phyloP scores from a whole-genome alignment of 2,329 filamentous ascomycete genomes.

The Cercospora zeina region DNA sequence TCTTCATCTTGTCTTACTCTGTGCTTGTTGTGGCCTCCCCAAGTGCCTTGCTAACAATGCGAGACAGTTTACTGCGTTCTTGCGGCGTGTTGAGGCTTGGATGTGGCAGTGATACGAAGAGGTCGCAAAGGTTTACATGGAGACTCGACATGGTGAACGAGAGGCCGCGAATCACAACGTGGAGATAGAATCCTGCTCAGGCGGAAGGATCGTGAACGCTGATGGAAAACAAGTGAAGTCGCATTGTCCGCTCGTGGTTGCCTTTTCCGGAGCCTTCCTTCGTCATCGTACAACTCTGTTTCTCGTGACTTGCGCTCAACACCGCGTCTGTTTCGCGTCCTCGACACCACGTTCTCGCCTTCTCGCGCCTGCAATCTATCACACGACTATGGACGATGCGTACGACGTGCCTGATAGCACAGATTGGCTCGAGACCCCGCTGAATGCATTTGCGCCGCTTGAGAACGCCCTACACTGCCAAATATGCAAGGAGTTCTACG shows the following conservation, averaged over 20 bases:
- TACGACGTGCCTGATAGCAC: conserved; percentile 70
- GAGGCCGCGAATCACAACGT: neutral
- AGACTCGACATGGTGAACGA: neutral
- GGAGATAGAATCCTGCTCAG: neutral
- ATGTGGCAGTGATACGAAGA: conserved; percentile 3
- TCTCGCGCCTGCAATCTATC: neutral
- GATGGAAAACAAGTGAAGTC: neutral
- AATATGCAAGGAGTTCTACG: conserved; percentile 97
- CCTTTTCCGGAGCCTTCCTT: conserved; percentile 6
- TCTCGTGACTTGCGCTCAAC: conserved; percentile 1
- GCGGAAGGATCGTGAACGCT: neutral
- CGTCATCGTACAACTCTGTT: conserved; percentile 11
- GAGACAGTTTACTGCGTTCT: neutral
- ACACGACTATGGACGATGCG: conserved; percentile 24
- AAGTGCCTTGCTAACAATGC: neutral
- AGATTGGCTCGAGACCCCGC: conserved; percentile 74
- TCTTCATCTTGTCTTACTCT: neutral
- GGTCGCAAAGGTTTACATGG: neutral
- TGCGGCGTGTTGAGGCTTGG: neutral
- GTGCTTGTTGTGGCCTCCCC: neutral
- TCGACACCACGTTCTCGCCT: neutral
- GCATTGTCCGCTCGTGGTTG: neutral
- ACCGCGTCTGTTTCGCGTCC: conserved; percentile 6
- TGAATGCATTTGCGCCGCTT: conserved; percentile 66
- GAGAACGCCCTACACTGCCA: conserved; percentile 89